These are phyloP conservation scores for Myrmaecium sp. DNA, from an alignment of 2,329 filamentous ascomycete species.

Conservation along the genomic window DNA sequence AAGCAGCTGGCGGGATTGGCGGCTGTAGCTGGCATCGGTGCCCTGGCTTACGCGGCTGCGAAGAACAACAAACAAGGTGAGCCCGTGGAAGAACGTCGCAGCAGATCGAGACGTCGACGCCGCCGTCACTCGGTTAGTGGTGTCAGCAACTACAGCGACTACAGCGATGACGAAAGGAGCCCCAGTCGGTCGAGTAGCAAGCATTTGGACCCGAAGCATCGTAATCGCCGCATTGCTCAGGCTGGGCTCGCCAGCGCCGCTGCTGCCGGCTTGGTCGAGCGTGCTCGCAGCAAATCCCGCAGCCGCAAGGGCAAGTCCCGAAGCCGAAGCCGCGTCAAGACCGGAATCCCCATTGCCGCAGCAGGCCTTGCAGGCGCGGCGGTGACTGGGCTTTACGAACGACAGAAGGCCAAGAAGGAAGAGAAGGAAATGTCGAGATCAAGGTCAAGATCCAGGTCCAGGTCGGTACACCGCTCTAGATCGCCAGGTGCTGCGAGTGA, in stretches of 20 bases:
- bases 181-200: conserved; percentile 29
- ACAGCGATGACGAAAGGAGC: conserved; percentile 12
- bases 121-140: conserved; percentile 17
- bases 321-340: conserved; percentile 37
- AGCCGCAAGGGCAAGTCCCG: conserved; percentile 32
- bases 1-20: conserved; percentile 41
- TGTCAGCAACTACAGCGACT: conserved; percentile 11
- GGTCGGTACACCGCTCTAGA: no score
- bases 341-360: conserved; percentile 42
- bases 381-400: conserved; percentile 45
- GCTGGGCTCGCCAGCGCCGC: conserved; percentile 46
- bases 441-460: conserved; percentile 26
- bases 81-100: conserved; percentile 29
- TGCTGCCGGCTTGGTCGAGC: conserved; percentile 43
- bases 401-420: conserved; percentile 42
- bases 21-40: conserved; percentile 42
- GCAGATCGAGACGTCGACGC: conserved; percentile 27
- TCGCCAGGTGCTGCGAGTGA: conserved; percentile 28
- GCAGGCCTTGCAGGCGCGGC: conserved; percentile 45
- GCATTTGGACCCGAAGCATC: conserved; percentile 29
- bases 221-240: conserved; percentile 42
- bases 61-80: conserved; percentile 31
- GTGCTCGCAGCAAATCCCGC: conserved; percentile 40
- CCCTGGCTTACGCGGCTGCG: conserved; percentile 36
- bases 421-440: conserved; percentile 27